A percentile compares a stretch with the other conserved stretches of the same genome.
These are phyloP conservation scores for Cryphonectria carpinicola DNA, from an alignment of 2,329 filamentous ascomycete genomes.

Conservation along the genomic window DNA sequence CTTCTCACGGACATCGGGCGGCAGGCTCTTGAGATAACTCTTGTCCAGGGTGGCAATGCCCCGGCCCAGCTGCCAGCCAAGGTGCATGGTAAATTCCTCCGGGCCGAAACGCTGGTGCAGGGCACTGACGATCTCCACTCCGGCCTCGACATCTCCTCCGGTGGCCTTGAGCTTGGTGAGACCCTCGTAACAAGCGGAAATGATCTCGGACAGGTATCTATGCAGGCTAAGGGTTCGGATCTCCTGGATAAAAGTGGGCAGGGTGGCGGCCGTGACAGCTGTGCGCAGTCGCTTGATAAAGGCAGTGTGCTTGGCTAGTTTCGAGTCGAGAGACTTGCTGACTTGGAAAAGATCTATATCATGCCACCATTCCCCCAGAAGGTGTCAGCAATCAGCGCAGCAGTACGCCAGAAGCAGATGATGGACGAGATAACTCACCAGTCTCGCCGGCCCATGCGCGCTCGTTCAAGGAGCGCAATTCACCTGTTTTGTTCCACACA, in stretches of 20 bases:
- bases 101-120: slow-evolving; percentile 94
- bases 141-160: slow-evolving; percentile 87
- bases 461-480: slow-evolving; percentile 86
- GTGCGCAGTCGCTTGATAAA: slow-evolving; percentile 97
- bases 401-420: slow-evolving; percentile 13
- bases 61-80: slow-evolving; percentile 90
- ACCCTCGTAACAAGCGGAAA: slow-evolving; percentile 93
- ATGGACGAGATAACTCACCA: slow-evolving; percentile 56
- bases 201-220: slow-evolving; percentile 97
- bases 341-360: slow-evolving; percentile 74
- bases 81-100: slow-evolving; percentile 83
- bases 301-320: slow-evolving; percentile 96
- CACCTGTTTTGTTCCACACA: slow-evolving; percentile 59
- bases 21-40: slow-evolving; percentile 74
- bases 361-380: too few species aligned
- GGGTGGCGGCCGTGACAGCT: slow-evolving; percentile 77
- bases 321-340: slow-evolving; percentile 83
- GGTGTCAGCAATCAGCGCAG: slow-evolving; percentile 24
- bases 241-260: slow-evolving; percentile 85
- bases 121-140: slow-evolving; percentile 92
- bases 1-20: slow-evolving; percentile 83
- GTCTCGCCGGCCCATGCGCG: slow-evolving; percentile 87
- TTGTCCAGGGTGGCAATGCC: slow-evolving; percentile 92
- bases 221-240: slow-evolving; percentile 88
- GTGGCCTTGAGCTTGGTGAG: slow-evolving; percentile 83